These are phyloP conservation scores for Termitomyces sp. DNA, from an alignment of 768 basidiomycete genomes.

Conservation along the genomic window DNA sequence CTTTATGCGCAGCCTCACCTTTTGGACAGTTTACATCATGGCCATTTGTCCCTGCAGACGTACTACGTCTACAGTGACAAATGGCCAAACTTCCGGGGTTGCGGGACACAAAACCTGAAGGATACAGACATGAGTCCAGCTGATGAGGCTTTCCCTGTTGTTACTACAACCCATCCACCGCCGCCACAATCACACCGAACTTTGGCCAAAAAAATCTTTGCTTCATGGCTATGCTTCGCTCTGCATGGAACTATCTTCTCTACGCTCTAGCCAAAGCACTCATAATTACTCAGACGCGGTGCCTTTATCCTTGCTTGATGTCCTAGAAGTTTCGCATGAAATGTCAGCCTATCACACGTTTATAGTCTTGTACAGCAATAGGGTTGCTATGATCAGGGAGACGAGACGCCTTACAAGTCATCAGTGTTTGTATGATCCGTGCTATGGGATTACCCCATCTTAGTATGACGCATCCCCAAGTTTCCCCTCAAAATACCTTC, in stretches of 20 bases:
- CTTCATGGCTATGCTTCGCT: not conserved
- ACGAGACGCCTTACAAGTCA: not conserved
- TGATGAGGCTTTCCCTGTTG: not conserved
- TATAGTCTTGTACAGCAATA: not conserved
- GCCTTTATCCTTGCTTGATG: not conserved
- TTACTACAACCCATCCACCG: not conserved
- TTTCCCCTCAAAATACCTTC: not conserved
- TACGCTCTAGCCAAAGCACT: not conserved
- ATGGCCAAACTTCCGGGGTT: not conserved
- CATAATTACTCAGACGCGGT: not conserved
- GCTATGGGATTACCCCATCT: not conserved
- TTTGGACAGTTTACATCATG: not conserved
- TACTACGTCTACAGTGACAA: not conserved
- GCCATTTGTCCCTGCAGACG: no score
- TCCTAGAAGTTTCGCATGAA: not conserved
- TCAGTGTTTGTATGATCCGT: not conserved
- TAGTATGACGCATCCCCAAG: not conserved
- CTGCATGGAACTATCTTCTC: no score
- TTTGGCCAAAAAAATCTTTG: not conserved
- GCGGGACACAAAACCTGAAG: not conserved
- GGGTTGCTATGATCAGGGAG: not conserved
- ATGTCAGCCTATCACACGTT: not conserved
- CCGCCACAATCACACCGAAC: no score
- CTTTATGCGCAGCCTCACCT: not conserved
- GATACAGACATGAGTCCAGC: not conserved